phyloP scores from a whole-genome alignment of 306 rosid species.

The Psophocarpus tetragonolobus region DNA sequence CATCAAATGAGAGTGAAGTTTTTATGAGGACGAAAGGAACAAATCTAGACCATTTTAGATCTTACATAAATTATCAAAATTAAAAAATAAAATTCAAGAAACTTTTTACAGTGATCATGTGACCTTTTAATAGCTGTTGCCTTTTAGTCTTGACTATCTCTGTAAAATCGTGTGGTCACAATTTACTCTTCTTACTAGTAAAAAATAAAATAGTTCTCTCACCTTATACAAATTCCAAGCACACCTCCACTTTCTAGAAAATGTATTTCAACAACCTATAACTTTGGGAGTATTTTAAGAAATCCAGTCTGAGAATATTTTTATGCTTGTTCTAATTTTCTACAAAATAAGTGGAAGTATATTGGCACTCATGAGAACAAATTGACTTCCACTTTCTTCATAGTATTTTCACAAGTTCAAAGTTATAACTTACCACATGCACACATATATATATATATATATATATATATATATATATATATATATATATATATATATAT shows the following conservation, averaged over 20 bases:
- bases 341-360: not conserved
- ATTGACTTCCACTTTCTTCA: not conserved
- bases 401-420: not conserved
- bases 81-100: not conserved
- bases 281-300: not conserved
- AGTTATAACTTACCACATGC: not conserved
- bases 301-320: not conserved
- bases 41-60: not conserved
- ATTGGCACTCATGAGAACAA: not conserved
- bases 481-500: too few relatives aligned
- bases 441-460: not conserved
- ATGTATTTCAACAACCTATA: not conserved
- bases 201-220: not conserved
- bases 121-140: not conserved
- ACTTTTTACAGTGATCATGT: not conserved
- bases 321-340: not conserved
- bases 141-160: not conserved
- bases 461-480: not conserved
- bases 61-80: not conserved
- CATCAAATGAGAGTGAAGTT: not conserved
- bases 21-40: not conserved
- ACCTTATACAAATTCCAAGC: not conserved
- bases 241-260: not conserved
- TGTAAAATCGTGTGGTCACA: not conserved
- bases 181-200: not conserved